Percentiles rank a stretch among this genome's conserved stretches.
Conservation (phyloP, 108 stramenopile genomes). For the Nitzschia palea region DNA sequence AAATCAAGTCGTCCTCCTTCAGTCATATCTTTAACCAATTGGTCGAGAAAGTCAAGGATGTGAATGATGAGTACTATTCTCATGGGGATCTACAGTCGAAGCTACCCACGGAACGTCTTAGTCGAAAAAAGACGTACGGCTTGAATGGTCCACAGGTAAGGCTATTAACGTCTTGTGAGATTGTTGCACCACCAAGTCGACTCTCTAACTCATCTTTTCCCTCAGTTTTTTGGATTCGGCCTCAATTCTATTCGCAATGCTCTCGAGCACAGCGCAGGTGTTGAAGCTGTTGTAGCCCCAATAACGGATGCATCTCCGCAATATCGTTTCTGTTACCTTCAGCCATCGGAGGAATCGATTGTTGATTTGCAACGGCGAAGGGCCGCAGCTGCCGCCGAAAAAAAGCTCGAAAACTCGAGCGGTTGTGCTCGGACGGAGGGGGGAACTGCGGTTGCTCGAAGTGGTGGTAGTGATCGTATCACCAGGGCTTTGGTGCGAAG, state of each 20-base stretch:
- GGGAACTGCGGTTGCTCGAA: conserved; percentile 45
- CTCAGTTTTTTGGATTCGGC: conserved; percentile 77
- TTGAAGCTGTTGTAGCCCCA: conserved; percentile 59
- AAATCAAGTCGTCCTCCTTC: conserved; percentile 30
- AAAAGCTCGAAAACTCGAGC: conserved; percentile 58
- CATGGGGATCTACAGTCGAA: conserved; percentile 53
- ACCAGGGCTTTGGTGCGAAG: conserved; percentile 67
- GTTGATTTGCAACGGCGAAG: conserved; percentile 59
- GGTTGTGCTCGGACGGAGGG: conserved; percentile 78
- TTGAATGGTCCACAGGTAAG: conserved; percentile 63
- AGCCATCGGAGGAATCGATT: conserved; percentile 48
- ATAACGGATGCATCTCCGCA: conserved; percentile 32
- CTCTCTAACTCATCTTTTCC: background rate
- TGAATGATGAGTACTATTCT: conserved; percentile 51
- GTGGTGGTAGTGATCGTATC: conserved; percentile 63
- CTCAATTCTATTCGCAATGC: conserved; percentile 44
- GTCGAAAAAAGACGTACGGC: conserved; percentile 43
- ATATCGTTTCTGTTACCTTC: conserved; percentile 57
- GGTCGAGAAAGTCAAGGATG: conserved; percentile 35
- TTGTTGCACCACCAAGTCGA: background rate
- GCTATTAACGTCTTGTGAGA: background rate
- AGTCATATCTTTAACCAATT: conserved; percentile 38
- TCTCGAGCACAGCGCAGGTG: conserved; percentile 42
- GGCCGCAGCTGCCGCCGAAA: conserved; percentile 62
- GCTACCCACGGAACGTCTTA: conserved; percentile 45